Base-by-base conservation (phyloP, 2,329 filamentous ascomycete species). In the Stenocarpella maydis region DNA sequence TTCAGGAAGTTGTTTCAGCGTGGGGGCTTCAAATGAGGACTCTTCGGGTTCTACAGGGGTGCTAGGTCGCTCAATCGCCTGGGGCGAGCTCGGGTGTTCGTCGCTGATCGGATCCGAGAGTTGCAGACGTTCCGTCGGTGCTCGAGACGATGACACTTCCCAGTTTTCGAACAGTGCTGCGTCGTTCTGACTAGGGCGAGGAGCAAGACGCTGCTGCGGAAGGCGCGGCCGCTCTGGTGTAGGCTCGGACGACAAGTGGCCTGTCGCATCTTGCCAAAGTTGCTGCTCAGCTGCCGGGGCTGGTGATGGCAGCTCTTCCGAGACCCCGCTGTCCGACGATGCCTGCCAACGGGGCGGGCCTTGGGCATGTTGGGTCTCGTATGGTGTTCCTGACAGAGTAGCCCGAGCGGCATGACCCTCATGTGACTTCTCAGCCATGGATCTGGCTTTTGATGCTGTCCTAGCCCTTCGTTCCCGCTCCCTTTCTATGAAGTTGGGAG, bases 1-100 rank as follows among this genome's bases (percentile, higher is more conserved):
- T 64, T 84, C 80, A 15, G 86, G 86, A 4, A 84, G 78, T 2
- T 85, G 83, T 8, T 84, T 83, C 26, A 86, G 81, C n/a, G 81
- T 74, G 4, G 80, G 80, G 3, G 77, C 80, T 19, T 79, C 75
- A 58, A 81, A 76, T 64, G 76, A 79, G 54, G 80, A 79, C 43
- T 81, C 80, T 0, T 80, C 78, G 2, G 19, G 43, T 7, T 60
- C 58, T 55, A 34, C 54, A 12, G 69, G 69, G 15, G 61, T 71
- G 24, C 65, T 67, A 2, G 65, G 65, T 34, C 65, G 65, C 65
- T 67, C 65, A 4, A 64, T 55, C 8, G 66, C 50, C 12, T 47
- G 52, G 19, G 69, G 60, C 28, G 58, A 52, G 41, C 63, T 67
- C 4, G 31, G 52, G 58, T 60, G 47, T 7, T 34, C 26, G 53